These are phyloP conservation scores for Calonectria naviculata DNA, from an alignment of 2,329 filamentous ascomycete genomes.

Conservation along the genomic window DNA sequence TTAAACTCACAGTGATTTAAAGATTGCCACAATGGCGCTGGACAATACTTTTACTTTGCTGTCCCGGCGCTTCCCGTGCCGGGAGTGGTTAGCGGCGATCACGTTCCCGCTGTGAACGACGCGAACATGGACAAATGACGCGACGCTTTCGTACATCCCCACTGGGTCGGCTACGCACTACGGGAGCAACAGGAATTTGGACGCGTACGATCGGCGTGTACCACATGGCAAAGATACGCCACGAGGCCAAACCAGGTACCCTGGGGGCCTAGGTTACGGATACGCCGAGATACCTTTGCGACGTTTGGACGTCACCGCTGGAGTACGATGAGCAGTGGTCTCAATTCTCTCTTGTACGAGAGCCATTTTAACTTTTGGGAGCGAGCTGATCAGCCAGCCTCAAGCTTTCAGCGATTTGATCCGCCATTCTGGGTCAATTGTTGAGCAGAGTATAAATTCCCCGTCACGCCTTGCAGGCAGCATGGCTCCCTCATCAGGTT, in stretches of 20 bases:
- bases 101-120: neutral
- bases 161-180: neutral
- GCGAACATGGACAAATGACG: neutral
- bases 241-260: neutral
- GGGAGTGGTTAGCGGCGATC: no score
- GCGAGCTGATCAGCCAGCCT: neutral
- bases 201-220: neutral
- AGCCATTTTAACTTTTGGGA: neutral
- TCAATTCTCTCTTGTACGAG: neutral
- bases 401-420: neutral
- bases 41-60: no score
- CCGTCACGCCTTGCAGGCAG: no score
- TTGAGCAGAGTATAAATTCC: no score
- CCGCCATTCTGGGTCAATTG: neutral
- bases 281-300: neutral
- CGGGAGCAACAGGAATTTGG: neutral
- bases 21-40: no score
- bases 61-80: no score
- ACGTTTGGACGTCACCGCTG: neutral
- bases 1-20: no score
- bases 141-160: neutral
- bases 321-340: neutral
- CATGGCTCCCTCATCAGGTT: neutral
- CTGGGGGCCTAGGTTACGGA: neutral
- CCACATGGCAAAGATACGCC: neutral